Evolutionary conservation across 2,329 filamentous ascomycete species (phyloP), one percentile per base, ranked within the genome.

Genomic region (Penicillium hordei): DNA sequence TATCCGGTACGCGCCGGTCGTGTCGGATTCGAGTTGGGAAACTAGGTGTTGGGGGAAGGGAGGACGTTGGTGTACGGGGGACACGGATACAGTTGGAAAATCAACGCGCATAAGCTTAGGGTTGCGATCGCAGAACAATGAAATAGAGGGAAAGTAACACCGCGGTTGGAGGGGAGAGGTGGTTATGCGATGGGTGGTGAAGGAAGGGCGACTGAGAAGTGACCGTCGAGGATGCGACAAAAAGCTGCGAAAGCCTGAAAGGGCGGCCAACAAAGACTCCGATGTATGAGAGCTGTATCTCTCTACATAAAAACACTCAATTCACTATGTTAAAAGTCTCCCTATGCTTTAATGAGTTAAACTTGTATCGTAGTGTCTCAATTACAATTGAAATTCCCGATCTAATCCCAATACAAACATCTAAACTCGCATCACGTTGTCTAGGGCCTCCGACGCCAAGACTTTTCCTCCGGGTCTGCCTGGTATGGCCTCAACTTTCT

Each of bases 391-490:
- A 23, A 49, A 12, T 3, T 4, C 29, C 10, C 12, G 2, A 15
- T 33, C 10, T 33, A 33, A 17, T 31, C 10, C 3, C 5, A 36
- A 55, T n/a, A 27, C 15, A 25, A 40, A 13, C 44, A 43, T 55
- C 17, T 42, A 34, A 55, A 50, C 6, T 17, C 48, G 43, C 25
- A 51, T 57, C 49, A 42, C 43, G 49, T 50, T 58, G 51, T 58
- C 27, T 25, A 21, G 38, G 36, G 39, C n/a, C 49, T 42, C 17
- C 8, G 27, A 19, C 52, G 65, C 65, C 65, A 67, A 67, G 65
- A 64, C 65, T 59, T 58, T 23, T 48, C 33, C 59, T 53, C 45
- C 57, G 49, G 52, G 27, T 55, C 61, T 48, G 55, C 58, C 60
- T 62, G 48, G 48, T 44, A 58, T 51, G 33, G 25, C 48, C 55